phyloP scores from a whole-genome alignment of 2,329 filamentous ascomycete genomes.

The Fusarium sp. region DNA sequence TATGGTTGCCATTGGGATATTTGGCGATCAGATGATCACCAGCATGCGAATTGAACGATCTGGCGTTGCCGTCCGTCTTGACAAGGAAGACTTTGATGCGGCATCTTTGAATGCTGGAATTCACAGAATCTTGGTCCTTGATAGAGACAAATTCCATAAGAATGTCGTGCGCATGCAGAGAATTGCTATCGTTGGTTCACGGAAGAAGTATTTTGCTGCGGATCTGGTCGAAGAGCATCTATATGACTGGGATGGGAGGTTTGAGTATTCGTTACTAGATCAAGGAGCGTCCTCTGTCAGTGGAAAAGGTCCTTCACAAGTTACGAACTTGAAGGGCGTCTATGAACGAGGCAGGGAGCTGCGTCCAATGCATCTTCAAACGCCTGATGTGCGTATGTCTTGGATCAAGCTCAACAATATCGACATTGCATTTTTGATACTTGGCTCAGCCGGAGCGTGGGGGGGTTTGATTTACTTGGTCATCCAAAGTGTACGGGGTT shows the following conservation, averaged over 20 bases:
- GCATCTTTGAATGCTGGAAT: not conserved
- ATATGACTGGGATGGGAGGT: constrained; percentile 15
- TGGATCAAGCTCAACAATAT: constrained; percentile 18
- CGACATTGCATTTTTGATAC: not conserved
- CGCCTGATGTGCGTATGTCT: constrained; percentile 15
- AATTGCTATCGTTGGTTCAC: constrained; percentile 2
- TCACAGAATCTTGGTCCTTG: not conserved
- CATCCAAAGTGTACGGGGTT: not conserved
- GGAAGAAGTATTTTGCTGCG: constrained; percentile 10
- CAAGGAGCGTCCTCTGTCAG: not conserved
- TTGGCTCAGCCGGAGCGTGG: not conserved
- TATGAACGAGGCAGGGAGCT: constrained; percentile 2
- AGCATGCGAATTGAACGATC: constrained; percentile 2
- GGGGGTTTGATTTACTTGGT: too few relatives aligned
- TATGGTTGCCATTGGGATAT: constrained; percentile 12
- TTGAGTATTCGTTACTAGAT: not conserved
- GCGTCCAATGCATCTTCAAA: constrained; percentile 11
- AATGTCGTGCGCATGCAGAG: constrained; percentile 5
- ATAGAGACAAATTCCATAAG: not conserved
- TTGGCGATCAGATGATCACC: constrained; percentile 10
- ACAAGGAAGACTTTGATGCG: constrained; percentile 1
- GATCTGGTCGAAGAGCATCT: constrained; percentile 5
- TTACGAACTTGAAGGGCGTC: not conserved
- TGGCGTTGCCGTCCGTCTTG: constrained; percentile 3
- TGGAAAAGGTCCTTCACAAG: accelerated